Evolutionary conservation across 805 yeast genomes (phyloP).

Genomic region (Yarrowia divulgata): DNA sequence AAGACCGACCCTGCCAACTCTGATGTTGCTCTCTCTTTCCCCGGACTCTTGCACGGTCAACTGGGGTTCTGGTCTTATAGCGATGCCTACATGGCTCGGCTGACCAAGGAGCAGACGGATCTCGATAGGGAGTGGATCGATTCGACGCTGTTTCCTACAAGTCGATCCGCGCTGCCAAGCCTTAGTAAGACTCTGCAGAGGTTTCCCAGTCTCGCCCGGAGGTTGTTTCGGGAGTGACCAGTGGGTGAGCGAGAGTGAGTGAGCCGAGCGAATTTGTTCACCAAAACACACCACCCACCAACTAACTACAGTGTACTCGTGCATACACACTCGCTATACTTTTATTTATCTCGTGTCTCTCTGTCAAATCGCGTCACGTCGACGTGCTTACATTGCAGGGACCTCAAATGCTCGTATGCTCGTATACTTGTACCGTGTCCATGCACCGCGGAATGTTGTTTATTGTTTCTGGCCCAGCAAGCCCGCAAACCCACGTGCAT

Average conservation of each 20-base stretch:
- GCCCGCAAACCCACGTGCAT: conserved; percentile 8
- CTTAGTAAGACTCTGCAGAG: not conserved
- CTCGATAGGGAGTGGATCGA: conserved; percentile 10
- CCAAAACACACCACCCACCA: too few species aligned
- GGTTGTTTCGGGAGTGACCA: not conserved
- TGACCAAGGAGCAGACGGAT: conserved; percentile 18
- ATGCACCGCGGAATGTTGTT: conserved; percentile 10
- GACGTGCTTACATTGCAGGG: too few species aligned
- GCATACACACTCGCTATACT: too few species aligned
- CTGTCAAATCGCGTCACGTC: too few species aligned
- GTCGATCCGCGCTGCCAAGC: conserved; percentile 2
- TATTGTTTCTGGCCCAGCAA: too few species aligned
- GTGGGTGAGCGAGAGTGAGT: too few species aligned
- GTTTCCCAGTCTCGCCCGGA: conserved; percentile 6
- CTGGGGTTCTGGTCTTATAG: conserved; percentile 11
- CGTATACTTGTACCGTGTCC: too few species aligned
- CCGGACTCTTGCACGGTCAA: not conserved
- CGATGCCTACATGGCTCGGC: not conserved
- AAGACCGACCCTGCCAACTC: not conserved
- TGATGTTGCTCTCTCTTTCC: not conserved
- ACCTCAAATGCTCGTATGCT: not conserved
- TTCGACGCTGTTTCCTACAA: conserved; percentile 7
- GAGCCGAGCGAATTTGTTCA: too few species aligned
- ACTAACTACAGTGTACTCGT: too few species aligned
- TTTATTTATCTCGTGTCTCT: too few species aligned